Conservation (phyloP, 106 monocot species). For the Posidonia australis region DNA sequence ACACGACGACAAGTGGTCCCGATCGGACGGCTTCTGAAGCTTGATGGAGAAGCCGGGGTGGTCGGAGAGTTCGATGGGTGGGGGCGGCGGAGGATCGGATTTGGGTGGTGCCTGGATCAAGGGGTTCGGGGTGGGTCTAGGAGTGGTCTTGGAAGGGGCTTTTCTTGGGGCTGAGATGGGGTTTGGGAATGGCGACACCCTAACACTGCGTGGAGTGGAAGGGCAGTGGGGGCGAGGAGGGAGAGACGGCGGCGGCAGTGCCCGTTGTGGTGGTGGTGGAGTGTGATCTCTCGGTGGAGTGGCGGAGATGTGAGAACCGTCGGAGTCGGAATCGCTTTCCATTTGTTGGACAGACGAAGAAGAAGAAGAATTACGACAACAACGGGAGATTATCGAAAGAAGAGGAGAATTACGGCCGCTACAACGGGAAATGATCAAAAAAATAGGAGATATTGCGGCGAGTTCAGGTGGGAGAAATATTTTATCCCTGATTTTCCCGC, state of each 20-base stretch:
- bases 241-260: slow-evolving; percentile 4
- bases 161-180: slow-evolving; percentile 10
- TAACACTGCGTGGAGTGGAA: neutral
- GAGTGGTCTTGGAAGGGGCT: slow-evolving; percentile 21
- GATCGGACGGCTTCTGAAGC: slow-evolving; percentile 8
- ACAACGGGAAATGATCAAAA: neutral
- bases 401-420: neutral
- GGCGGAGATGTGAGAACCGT: slow-evolving; percentile 53
- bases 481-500: slow-evolving; percentile 8
- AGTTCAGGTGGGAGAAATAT: too few relatives aligned
- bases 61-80: slow-evolving; percentile 23
- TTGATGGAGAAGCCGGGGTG: slow-evolving; percentile 22
- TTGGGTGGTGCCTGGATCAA: neutral
- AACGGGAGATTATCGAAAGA: too few relatives aligned
- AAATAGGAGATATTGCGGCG: too few relatives aligned
- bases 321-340: slow-evolving; percentile 53
- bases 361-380: neutral
- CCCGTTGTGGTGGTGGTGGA: neutral
- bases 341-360: neutral
- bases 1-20: slow-evolving; percentile 3
- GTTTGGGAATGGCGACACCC: neutral
- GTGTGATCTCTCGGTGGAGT: slow-evolving; percentile 16
- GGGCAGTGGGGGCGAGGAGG: slow-evolving; percentile 11
- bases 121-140: slow-evolving; percentile 16
- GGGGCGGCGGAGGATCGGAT: slow-evolving; percentile 6